Evolutionary conservation across 495 filamentous ascomycete genomes (phyloP).

Genomic region (Aspergillus homomorphus): DNA sequence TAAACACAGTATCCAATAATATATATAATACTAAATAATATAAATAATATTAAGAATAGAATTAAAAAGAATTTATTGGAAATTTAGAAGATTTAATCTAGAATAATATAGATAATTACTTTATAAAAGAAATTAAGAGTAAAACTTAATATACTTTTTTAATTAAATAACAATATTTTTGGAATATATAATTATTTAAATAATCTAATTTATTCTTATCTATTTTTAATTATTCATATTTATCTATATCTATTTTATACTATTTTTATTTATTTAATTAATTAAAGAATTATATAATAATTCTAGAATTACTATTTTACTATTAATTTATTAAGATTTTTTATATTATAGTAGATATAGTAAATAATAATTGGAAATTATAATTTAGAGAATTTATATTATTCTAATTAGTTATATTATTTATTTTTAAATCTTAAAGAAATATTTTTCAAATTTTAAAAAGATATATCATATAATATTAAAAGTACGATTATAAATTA

Average conservation of each 20-base stretch:
- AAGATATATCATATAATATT: no score
- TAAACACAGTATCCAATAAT: not conserved
- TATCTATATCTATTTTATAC: not conserved
- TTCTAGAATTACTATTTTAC: not conserved
- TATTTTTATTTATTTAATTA: not conserved
- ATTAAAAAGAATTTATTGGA: not conserved
- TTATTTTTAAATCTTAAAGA: no score
- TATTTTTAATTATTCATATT: not conserved
- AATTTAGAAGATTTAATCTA: constrained; percentile 1
- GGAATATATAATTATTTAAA: not conserved
- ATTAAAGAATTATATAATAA: not conserved
- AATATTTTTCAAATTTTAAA: no score
- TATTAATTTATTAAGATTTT: not conserved
- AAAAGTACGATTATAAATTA: no score
- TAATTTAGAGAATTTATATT: no score
- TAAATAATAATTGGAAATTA: no score
- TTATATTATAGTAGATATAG: not conserved
- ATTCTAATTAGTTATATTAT: not conserved
- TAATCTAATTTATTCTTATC: not conserved
- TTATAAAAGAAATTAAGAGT: not conserved
- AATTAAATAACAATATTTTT: not conserved
- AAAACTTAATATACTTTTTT: not conserved
- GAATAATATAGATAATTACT: not conserved
- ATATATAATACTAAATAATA: not conserved
- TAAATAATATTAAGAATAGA: not conserved